These are phyloP conservation scores for Mucor ambiguus DNA, from an alignment of 371 early-diverging fungal genomes.

Conservation along the genomic window DNA sequence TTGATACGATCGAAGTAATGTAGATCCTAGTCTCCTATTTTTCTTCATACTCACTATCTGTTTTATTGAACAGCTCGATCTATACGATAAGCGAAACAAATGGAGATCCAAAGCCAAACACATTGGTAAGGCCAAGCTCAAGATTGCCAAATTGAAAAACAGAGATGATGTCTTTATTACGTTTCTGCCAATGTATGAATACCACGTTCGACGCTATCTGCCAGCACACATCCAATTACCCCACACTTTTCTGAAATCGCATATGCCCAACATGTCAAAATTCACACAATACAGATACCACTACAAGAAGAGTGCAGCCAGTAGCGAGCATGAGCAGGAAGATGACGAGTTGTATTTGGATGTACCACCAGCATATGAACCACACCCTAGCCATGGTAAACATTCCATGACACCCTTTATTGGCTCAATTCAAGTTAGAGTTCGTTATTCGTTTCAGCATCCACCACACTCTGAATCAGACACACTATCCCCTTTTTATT, in stretches of 20 bases:
- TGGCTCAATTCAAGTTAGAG: constrained; percentile 50
- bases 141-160: constrained; percentile 36
- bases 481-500: constrained; percentile 18
- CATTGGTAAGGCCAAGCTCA: constrained; percentile 50
- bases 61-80: constrained; percentile 21
- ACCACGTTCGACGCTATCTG: constrained; percentile 44
- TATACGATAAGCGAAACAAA: constrained; percentile 46
- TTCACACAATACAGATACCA: constrained; percentile 20
- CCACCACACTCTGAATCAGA: constrained; percentile 29
- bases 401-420: constrained; percentile 50
- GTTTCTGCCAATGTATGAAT: constrained; percentile 56
- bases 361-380: constrained; percentile 21
- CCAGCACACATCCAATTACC: constrained; percentile 51
- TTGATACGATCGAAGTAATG: constrained; percentile 41
- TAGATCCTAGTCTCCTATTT: background rate
- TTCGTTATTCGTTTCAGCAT: constrained; percentile 45
- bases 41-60: background rate
- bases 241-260: constrained; percentile 48
- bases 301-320: constrained; percentile 3
- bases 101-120: constrained; percentile 42
- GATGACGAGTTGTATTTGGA: constrained; percentile 13
- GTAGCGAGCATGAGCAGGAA: constrained; percentile 3
- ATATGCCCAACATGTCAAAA: constrained; percentile 42
- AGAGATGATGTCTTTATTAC: constrained; percentile 51
- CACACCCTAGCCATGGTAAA: constrained; percentile 45